Conservation (phyloP, 2,329 filamentous ascomycete species). For the Cercospora sp. region DNA sequence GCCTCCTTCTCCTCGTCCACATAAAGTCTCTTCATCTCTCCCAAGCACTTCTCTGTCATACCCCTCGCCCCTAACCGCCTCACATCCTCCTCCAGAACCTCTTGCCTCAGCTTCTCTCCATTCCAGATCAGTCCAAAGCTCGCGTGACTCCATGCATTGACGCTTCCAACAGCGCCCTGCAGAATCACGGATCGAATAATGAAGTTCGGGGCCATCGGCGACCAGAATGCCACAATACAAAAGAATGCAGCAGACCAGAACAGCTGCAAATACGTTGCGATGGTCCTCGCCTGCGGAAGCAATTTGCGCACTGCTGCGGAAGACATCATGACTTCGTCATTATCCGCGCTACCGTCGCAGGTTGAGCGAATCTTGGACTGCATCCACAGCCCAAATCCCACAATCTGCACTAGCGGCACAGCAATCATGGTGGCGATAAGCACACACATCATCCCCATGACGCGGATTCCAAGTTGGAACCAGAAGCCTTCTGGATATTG, state of each 20-base stretch:
- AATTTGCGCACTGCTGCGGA: background rate
- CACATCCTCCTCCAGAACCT: background rate
- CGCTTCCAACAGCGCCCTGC: conserved; percentile 2
- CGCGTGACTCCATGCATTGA: conserved; percentile 2
- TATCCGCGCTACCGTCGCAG: background rate
- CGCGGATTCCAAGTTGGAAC: background rate
- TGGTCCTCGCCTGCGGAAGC: background rate
- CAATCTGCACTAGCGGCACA: conserved; percentile 3
- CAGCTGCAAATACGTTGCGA: background rate
- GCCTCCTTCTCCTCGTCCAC: background rate
- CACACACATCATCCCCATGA: conserved; percentile 1
- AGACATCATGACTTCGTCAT: background rate
- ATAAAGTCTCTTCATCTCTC: background rate
- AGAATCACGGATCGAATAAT: background rate
- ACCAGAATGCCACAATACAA: conserved; percentile 1
- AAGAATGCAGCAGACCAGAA: conserved; percentile 3
- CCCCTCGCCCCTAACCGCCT: background rate
- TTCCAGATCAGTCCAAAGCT: background rate
- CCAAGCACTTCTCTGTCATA: background rate
- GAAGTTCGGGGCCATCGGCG: background rate
- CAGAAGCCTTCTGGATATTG: background rate
- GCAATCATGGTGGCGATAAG: background rate
- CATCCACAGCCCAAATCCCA: conserved; percentile 5
- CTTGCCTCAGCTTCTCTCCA: conserved; percentile 1
- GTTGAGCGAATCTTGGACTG: background rate